Evolutionary conservation across 371 early-diverging fungal genomes (phyloP).

Genomic region (Mucor velutinosus): DNA sequence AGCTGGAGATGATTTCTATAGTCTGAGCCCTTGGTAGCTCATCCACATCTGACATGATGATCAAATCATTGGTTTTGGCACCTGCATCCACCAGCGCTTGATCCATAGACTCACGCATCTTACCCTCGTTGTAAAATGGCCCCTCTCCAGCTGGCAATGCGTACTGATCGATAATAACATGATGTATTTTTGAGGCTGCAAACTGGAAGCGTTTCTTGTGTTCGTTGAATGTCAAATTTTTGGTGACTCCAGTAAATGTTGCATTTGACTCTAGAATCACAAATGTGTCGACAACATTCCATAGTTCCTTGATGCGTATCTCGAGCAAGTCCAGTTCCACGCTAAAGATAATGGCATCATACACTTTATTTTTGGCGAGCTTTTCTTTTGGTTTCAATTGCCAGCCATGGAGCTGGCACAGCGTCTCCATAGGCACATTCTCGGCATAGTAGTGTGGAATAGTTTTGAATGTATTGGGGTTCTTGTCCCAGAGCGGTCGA

Average conservation of each 20-base stretch:
- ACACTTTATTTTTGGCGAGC: slow-evolving; percentile 15
- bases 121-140: slow-evolving; percentile 51
- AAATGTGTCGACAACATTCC: slow-evolving; percentile 41
- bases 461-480: slow-evolving; percentile 19
- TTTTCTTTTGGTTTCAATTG: slow-evolving; percentile 23
- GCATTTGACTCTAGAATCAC: slow-evolving; percentile 40
- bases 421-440: slow-evolving; percentile 28
- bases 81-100: slow-evolving; percentile 30
- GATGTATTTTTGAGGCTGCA: slow-evolving; percentile 51
- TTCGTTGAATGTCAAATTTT: slow-evolving; percentile 33
- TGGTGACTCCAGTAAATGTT: slow-evolving; percentile 33
- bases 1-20: slow-evolving; percentile 27
- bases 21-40: slow-evolving; percentile 29
- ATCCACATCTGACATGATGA: slow-evolving; percentile 37
- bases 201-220: slow-evolving; percentile 51
- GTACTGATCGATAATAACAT: slow-evolving; percentile 32
- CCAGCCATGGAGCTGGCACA: slow-evolving; percentile 38
- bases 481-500: slow-evolving; percentile 38
- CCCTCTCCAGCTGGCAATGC: slow-evolving; percentile 33
- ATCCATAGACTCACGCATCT: slow-evolving; percentile 46
- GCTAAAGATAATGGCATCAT: slow-evolving; percentile 42
- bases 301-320: slow-evolving; percentile 35
- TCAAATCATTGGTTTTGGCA: slow-evolving; percentile 27
- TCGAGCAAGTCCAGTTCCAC: slow-evolving; percentile 38
- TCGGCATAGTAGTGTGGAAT: slow-evolving; percentile 49